Evolutionary conservation across 192 early-diverging fungal species (phyloP), one percentile per base, ranked within the genome.

Genomic region (Spizellomyces sp.): DNA sequence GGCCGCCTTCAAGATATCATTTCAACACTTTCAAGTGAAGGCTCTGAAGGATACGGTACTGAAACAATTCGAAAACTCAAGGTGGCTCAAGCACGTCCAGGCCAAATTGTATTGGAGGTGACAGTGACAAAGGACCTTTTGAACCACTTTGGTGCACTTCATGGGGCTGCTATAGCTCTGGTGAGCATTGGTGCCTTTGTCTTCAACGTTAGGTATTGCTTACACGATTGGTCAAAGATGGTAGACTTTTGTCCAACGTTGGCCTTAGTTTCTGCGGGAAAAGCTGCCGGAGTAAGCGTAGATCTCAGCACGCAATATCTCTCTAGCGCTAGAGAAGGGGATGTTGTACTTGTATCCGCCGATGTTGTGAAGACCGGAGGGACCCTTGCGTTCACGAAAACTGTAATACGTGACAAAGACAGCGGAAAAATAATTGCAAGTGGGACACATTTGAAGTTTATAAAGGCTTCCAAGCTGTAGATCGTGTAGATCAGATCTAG

Each of bases 341-440:
- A 61, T 19, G 42, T 14, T 41, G 3, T 61, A 14, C 7, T 61
- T 14, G 36, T 61, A 15, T 36, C n/a, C 0, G 36, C 59, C 42
- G 17, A 61, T 19, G 9, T 41, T 42, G 17, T 61, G 17, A 61
- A 61, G 42, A 41, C 59, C 59, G 59, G 59, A 15, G 59, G 59
- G 42, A 61, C 14, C 14, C 17, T 61, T 17, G 59, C 22, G 21
- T 61, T 41, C 42, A 19, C 42, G 6, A 41, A 42, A 61, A 41
- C 22, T 15, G 15, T 14, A 6, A 61, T 61, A 42, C 6, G 14
- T 14, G 36, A 5, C 17, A 61, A 61, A 9, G 36, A 17, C n/a
- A 61, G 21, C 59, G 36, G 36, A 5, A 15, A 42, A 61, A 42
- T 61, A 41, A 41, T 61, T 4, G 59, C 59, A 36, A 61, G 14